phyloP scores from a whole-genome alignment of 306 rosid species.

The Medicago arabica region DNA sequence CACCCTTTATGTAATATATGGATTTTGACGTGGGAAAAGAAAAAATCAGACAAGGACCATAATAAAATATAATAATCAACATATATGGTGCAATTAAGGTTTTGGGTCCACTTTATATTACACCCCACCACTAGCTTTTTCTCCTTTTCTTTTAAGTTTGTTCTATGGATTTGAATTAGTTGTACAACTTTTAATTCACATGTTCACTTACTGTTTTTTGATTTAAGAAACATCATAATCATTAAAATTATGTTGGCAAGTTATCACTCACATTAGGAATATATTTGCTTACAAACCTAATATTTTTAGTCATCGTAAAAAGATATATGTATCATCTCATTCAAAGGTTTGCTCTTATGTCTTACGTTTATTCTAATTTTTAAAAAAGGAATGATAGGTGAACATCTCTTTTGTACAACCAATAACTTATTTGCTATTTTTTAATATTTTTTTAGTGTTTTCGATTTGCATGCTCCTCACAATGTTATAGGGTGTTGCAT shows the following conservation, averaged over 20 bases:
- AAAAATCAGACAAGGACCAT: background rate
- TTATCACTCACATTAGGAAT: background rate
- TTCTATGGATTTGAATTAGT: background rate
- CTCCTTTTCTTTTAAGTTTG: background rate
- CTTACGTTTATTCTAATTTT: background rate
- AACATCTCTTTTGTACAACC: too few species aligned
- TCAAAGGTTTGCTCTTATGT: background rate
- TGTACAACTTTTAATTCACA: constrained; percentile 6
- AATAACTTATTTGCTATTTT: too few species aligned
- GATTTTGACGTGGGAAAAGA: constrained; percentile 17
- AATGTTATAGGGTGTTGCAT: too few species aligned
- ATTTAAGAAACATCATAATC: background rate
- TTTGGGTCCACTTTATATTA: constrained; percentile 13
- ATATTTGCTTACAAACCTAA: background rate
- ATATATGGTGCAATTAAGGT: constrained; percentile 19
- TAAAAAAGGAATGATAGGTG: too few species aligned
- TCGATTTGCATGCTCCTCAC: too few species aligned
- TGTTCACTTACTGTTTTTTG: background rate
- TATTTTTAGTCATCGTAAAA: background rate
- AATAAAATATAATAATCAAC: constrained; percentile 20
- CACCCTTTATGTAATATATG: background rate
- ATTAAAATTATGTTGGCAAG: background rate
- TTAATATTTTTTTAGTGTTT: too few species aligned
- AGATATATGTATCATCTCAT: background rate
- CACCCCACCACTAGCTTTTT: constrained; percentile 22